Base-by-base conservation (phyloP, 208 protist genomes). In the Crithidia acanthocephali region DNA sequence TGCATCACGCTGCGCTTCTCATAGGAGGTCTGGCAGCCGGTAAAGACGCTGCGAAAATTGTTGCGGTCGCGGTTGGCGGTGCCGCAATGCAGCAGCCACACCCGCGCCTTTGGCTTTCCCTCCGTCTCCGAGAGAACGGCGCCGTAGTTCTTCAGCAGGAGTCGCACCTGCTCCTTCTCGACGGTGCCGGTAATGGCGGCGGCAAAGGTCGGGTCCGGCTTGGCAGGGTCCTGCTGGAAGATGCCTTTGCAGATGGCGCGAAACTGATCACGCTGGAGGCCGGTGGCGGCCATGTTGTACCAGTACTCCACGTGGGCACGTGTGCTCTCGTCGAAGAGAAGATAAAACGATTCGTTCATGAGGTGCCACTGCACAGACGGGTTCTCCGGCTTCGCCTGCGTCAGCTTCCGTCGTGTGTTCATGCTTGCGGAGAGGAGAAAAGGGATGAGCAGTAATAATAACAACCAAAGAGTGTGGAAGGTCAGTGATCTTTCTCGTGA, bases 281-380 rank as follows among this genome's bases (percentile, higher is more conserved):
- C 85, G 0, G 86, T 86, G 32, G 92, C 92, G 23, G 56, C 73
- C 67, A 90, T 87, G 79, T 97, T 97, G 76, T 97, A 97, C 90
- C 92, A 97, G 59, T 87, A 87, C 81, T 97, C 87, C 13, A 97
- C 80, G 32, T 81, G 83, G 44, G 83, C 68, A 6, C 74, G 76
- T 25, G 47, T 58, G 27, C 76, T 63, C 0, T 79, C 37, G 1
- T 78, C 62, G 72, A 97, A 95, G 44, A 95, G 72, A 10, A 72
- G 67, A 50, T 87, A 66, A 62, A 93, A 97, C 32, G 76, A 57
- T 68, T 94, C 92, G 69, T 87, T 74, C 84, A 97, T 92, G n/a
- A 94, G 64, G 67, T 97, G 92, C 88, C 89, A 97, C 22, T 67
- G 71, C 13, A 63, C 75, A 16, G 88, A 94, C 13, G 86, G 81